These are phyloP conservation scores for Solanum megistacrolobum DNA, from an alignment of 257 asterid genomes.

Conservation along the genomic window DNA sequence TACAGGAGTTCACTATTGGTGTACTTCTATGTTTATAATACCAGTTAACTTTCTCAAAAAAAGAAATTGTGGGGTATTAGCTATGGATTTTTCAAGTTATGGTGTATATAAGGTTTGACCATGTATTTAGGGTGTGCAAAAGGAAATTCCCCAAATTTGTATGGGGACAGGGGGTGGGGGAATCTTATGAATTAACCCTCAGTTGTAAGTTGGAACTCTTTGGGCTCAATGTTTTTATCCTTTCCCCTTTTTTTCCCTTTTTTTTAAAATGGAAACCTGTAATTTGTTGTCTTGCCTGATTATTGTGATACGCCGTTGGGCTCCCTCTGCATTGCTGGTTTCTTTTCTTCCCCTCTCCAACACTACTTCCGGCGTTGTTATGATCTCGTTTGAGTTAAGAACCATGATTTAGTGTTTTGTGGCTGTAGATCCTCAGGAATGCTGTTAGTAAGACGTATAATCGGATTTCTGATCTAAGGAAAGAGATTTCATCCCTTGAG, in stretches of 20 bases:
- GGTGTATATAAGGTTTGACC: background rate
- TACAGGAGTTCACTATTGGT: too few species aligned
- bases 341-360: background rate
- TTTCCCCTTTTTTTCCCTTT: background rate
- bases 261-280: background rate
- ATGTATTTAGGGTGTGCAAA: background rate
- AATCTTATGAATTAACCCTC: background rate
- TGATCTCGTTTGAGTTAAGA: background rate
- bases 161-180: background rate
- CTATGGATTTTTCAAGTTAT: background rate
- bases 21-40: too few species aligned
- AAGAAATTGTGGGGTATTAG: background rate
- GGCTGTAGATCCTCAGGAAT: slow-evolving; percentile 62
- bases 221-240: background rate
- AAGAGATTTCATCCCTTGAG: slow-evolving; percentile 64
- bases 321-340: background rate
- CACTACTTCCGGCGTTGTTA: background rate
- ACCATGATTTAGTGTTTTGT: background rate
- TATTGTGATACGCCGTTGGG: background rate
- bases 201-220: background rate
- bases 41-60: too few species aligned
- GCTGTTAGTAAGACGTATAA: slow-evolving; percentile 83
- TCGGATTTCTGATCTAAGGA: slow-evolving; percentile 81
- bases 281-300: background rate
- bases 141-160: background rate